Conservation (phyloP, 2,329 filamentous ascomycete genomes). For the Cytospora piceae region DNA sequence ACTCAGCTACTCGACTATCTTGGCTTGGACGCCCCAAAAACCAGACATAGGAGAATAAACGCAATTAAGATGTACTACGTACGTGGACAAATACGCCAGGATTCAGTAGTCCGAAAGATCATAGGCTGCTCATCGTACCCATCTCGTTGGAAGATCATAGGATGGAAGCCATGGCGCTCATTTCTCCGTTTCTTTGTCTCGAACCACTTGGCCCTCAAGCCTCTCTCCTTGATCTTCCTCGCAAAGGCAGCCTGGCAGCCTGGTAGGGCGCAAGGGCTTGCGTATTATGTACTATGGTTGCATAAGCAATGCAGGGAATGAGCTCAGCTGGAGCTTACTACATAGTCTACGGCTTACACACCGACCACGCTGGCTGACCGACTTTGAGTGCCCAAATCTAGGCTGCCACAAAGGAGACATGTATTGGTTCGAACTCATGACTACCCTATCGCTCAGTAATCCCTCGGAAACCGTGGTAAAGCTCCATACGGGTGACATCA, state of each 20-base stretch:
- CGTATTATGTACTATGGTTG: neutral
- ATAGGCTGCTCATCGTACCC: too few relatives aligned
- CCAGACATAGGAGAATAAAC: neutral
- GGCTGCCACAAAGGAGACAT: neutral
- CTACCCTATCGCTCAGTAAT: neutral
- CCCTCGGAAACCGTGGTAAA: neutral
- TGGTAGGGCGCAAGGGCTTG: too few relatives aligned
- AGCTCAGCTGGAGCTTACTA: neutral
- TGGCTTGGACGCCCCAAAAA: too few relatives aligned
- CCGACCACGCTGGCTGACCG: neutral
- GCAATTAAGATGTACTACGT: neutral
- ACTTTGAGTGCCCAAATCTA: neutral
- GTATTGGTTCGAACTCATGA: neutral
- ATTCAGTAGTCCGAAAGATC: neutral
- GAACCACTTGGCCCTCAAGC: too few relatives aligned
- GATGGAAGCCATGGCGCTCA: too few relatives aligned
- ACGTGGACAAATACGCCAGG: neutral
- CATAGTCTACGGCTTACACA: neutral
- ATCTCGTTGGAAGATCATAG: too few relatives aligned
- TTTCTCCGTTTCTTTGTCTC: too few relatives aligned
- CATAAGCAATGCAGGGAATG: neutral
- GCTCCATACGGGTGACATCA: neutral
- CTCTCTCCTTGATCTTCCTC: too few relatives aligned
- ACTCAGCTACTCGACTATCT: neutral
- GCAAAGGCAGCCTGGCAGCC: too few relatives aligned